Evolutionary conservation across 768 basidiomycete genomes (phyloP).

Genomic region (Sarcomyxa edulis): DNA sequence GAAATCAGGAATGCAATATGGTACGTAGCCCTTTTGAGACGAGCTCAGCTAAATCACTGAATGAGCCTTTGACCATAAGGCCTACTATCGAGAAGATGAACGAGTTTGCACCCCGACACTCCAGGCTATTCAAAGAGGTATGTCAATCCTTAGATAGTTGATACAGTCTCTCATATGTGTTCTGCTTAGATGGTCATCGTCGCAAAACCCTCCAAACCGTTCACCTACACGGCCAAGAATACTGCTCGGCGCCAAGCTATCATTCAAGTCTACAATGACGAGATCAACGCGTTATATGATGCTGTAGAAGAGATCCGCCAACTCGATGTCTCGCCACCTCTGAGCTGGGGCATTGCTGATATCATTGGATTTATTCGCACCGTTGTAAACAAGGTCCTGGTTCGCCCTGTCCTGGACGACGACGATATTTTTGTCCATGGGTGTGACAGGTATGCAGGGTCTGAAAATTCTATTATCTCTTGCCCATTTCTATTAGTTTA

Average conservation of each 20-base stretch:
- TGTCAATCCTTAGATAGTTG: neutral
- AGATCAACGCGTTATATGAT: conserved; percentile 31
- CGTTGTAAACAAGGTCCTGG: conserved; percentile 25
- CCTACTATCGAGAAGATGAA: conserved; percentile 30
- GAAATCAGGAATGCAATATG: conserved; percentile 19
- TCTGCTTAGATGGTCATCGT: conserved; percentile 31
- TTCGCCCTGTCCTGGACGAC: conserved; percentile 16
- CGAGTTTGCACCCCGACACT: conserved; percentile 31
- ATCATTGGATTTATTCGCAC: conserved; percentile 24
- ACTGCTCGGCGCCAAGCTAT: conserved; percentile 27
- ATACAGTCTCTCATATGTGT: neutral
- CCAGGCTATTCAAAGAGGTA: conserved; percentile 37
- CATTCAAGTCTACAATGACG: conserved; percentile 26
- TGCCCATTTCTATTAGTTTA: conserved; percentile 10
- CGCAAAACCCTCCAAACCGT: no score
- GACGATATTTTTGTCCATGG: conserved; percentile 32
- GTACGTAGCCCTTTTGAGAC: conserved; percentile 8
- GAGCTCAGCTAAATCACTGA: neutral
- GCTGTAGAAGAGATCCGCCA: conserved; percentile 22
- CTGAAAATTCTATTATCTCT: neutral
- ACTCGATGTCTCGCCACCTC: conserved; percentile 17
- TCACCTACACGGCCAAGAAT: conserved; percentile 33
- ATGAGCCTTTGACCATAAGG: conserved; percentile 13
- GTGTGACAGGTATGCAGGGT: conserved; percentile 33
- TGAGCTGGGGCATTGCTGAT: conserved; percentile 17